These are phyloP conservation scores for Nepenthes gracilis DNA, from an alignment of 148 eudicot species.

Conservation along the genomic window DNA sequence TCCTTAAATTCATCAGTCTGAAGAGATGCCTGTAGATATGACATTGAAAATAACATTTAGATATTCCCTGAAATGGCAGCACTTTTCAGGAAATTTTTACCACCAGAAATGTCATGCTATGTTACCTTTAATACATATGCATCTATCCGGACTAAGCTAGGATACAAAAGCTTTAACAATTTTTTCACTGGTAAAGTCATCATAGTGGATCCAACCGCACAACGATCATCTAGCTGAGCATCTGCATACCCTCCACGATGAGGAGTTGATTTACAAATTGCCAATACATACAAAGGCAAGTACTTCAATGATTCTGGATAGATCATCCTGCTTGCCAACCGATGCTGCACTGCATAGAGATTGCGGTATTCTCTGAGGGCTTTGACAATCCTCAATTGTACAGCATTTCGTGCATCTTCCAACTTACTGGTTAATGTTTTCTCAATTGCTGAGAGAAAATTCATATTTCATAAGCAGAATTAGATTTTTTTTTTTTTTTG, in stretches of 20 bases:
- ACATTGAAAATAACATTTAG: background rate
- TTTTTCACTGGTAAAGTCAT: slow-evolving; percentile 85
- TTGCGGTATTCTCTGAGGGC: slow-evolving; percentile 81
- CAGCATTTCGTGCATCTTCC: slow-evolving; percentile 69
- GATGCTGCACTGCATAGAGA: slow-evolving; percentile 84
- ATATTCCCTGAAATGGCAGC: slow-evolving; percentile 8
- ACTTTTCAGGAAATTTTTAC: slow-evolving; percentile 4
- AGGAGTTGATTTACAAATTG: slow-evolving; percentile 66
- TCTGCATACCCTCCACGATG: slow-evolving; percentile 91
- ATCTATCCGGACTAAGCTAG: slow-evolving; percentile 72
- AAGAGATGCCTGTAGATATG: slow-evolving; percentile 31
- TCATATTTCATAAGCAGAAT: background rate
- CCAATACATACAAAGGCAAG: slow-evolving; percentile 70
- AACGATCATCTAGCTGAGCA: slow-evolving; percentile 86
- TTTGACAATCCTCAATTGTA: slow-evolving; percentile 67
- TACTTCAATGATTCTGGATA: slow-evolving; percentile 88
- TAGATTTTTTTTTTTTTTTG: background rate
- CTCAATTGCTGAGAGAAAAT: slow-evolving; percentile 64
- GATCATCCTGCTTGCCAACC: slow-evolving; percentile 82
- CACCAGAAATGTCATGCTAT: background rate
- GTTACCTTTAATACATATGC: slow-evolving; percentile 62
- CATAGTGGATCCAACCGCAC: slow-evolving; percentile 88
- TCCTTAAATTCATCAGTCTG: slow-evolving; percentile 26
- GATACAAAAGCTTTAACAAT: slow-evolving; percentile 77
- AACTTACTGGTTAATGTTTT: slow-evolving; percentile 68